Percentiles rank a stretch among this genome's conserved stretches.
These are phyloP conservation scores for Leishmania turanica DNA, from an alignment of 208 protist species.

Conservation along the genomic window DNA sequence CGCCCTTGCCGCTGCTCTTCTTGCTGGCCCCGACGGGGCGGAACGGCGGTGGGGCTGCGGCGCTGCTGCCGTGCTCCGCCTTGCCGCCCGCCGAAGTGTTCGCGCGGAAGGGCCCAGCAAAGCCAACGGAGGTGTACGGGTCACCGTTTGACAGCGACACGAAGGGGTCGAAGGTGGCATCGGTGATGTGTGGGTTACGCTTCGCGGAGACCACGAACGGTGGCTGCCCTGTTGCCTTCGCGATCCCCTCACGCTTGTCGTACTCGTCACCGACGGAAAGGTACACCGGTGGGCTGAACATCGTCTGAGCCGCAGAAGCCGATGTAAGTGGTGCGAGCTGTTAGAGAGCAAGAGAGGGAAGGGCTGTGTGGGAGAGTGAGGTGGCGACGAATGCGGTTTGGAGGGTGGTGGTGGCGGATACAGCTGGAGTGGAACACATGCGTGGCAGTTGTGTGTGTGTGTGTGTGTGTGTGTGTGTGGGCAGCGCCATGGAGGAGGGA, in stretches of 20 bases:
- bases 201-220: slow-evolving; percentile 79
- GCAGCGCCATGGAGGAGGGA: not conserved
- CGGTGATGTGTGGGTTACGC: slow-evolving; percentile 72
- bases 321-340: not conserved
- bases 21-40: slow-evolving; percentile 52
- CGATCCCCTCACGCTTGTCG: slow-evolving; percentile 62
- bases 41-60: slow-evolving; percentile 49
- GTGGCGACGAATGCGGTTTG: not conserved
- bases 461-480: not conserved
- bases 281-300: slow-evolving; percentile 85
- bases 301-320: slow-evolving; percentile 3
- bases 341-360: not conserved
- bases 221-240: slow-evolving; percentile 24
- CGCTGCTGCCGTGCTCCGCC: not conserved
- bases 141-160: slow-evolving; percentile 77
- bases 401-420: not conserved
- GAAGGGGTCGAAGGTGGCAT: slow-evolving; percentile 74
- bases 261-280: slow-evolving; percentile 90
- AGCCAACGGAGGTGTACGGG: slow-evolving; percentile 57
- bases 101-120: slow-evolving; percentile 53
- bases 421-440: not conserved
- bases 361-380: not conserved
- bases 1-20: slow-evolving; percentile 84
- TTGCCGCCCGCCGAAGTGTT: slow-evolving; percentile 4
- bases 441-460: not conserved